A percentile compares a stretch with the other conserved stretches of the same genome.
These are phyloP conservation scores for Pugionium dolabratum DNA, from an alignment of 345 rosid genomes.

Conservation along the genomic window DNA sequence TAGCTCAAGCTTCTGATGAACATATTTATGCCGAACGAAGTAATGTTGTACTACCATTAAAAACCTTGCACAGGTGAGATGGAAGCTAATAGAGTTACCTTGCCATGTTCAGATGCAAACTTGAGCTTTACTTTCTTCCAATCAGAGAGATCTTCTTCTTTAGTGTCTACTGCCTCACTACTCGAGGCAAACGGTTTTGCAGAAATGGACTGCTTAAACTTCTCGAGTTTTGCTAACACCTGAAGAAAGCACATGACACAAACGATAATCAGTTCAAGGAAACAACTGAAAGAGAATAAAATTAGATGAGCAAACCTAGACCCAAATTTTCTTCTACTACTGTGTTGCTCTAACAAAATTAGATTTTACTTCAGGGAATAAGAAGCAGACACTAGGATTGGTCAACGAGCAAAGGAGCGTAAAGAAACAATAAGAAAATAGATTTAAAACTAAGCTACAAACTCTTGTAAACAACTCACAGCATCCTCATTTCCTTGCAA, in stretches of 20 bases:
- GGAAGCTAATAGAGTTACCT: conserved; percentile 49
- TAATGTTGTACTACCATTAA: conserved; percentile 1
- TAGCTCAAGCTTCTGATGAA: conserved; percentile 8
- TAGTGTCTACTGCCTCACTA: conserved; percentile 44
- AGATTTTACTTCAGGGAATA: too few relatives aligned
- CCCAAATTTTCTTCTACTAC: neutral
- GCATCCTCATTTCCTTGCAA: conserved; percentile 93
- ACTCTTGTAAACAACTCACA: conserved; percentile 47
- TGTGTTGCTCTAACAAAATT: conserved; percentile 4
- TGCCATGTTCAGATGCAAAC: conserved; percentile 68
- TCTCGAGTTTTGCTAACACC: conserved; percentile 81
- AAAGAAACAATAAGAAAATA: conserved; percentile 10
- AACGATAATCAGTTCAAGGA: conserved; percentile 11
- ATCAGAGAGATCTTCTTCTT: conserved; percentile 64
- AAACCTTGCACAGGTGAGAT: conserved; percentile 4
- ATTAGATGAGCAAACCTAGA: neutral
- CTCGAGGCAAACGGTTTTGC: conserved; percentile 48
- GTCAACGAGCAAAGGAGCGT: conserved; percentile 17
- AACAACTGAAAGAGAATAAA: too few relatives aligned
- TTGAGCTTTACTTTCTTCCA: conserved; percentile 63
- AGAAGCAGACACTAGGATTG: neutral
- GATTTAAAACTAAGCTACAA: conserved; percentile 20
- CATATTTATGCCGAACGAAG: conserved; percentile 1
- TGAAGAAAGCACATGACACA: conserved; percentile 27
- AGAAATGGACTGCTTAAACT: conserved; percentile 62